Conservation (phyloP, 2,329 filamentous ascomycete genomes). For the Phyllosticta ampelicida region DNA sequence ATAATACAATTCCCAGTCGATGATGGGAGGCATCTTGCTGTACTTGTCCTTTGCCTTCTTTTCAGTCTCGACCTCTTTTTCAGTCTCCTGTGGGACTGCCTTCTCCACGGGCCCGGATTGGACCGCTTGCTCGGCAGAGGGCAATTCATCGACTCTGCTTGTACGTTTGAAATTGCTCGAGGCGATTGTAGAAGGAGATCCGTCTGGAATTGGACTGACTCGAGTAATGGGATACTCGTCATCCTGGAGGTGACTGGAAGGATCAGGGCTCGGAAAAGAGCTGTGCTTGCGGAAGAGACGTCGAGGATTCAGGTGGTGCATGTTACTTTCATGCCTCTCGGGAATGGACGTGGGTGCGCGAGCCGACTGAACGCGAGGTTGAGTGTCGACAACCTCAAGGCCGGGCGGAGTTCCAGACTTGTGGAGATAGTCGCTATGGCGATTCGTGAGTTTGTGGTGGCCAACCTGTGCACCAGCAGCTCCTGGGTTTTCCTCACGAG, state of each 20-base stretch:
- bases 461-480: background rate
- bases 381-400: background rate
- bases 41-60: constrained; percentile 6
- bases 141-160: background rate
- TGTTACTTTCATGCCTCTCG: too few species aligned
- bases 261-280: constrained; percentile 6
- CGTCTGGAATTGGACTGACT: constrained; percentile 6
- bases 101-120: background rate
- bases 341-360: too few species aligned
- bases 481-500: too few species aligned
- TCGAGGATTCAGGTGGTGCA: constrained; percentile 4
- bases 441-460: background rate
- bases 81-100: background rate
- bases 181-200: background rate
- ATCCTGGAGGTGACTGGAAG: constrained; percentile 8
- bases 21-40: constrained; percentile 9
- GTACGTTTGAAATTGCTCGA: background rate
- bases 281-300: constrained; percentile 4
- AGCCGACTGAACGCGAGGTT: too few species aligned
- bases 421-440: background rate
- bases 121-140: background rate
- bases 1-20: constrained; percentile 12
- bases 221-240: constrained; percentile 20
- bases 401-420: background rate
- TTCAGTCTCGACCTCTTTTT: background rate